phyloP scores from a whole-genome alignment of 2,329 filamentous ascomycete genomes.

The Neurospora sp. region DNA sequence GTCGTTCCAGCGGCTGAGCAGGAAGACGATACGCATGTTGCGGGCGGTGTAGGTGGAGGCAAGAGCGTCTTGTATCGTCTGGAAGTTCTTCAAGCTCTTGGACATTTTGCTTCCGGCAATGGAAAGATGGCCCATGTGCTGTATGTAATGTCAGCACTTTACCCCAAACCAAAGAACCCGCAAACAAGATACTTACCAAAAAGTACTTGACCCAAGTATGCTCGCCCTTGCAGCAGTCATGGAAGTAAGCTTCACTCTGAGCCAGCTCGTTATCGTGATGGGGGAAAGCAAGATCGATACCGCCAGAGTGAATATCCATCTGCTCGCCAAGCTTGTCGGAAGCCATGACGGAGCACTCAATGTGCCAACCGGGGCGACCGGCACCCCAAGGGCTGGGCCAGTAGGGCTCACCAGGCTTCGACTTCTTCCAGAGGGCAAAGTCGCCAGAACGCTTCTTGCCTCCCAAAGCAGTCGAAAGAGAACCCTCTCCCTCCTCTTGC shows the following conservation, averaged over 20 bases:
- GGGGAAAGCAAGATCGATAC: constrained; percentile 83
- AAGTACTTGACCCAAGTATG: constrained; percentile 78
- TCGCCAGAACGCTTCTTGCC: constrained; percentile 71
- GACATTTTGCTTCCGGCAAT: constrained; percentile 80
- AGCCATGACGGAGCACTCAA: constrained; percentile 94
- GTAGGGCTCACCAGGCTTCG: constrained; percentile 81
- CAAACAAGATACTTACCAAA: constrained; percentile 28
- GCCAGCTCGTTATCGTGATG: constrained; percentile 91
- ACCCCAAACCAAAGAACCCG: too few species aligned
- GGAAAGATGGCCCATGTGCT: constrained; percentile 82
- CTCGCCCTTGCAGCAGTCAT: constrained; percentile 20
- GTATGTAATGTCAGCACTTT: neutral
- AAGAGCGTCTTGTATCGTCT: constrained; percentile 80
- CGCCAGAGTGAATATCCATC: constrained; percentile 90
- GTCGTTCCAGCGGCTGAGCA: constrained; percentile 83
- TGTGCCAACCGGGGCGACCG: constrained; percentile 90
- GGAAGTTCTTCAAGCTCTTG: constrained; percentile 92
- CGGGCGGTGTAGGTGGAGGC: constrained; percentile 62
- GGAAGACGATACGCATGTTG: constrained; percentile 73
- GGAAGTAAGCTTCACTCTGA: constrained; percentile 76
- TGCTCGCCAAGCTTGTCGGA: constrained; percentile 73
- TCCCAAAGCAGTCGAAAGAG: constrained; percentile 51
- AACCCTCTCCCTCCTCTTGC: constrained; percentile 83
- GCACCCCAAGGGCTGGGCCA: constrained; percentile 85
- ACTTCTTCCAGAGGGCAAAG: constrained; percentile 85